Conservation (phyloP, 2,329 filamentous ascomycete genomes). For the Beauveria scarabaeidicola region DNA sequence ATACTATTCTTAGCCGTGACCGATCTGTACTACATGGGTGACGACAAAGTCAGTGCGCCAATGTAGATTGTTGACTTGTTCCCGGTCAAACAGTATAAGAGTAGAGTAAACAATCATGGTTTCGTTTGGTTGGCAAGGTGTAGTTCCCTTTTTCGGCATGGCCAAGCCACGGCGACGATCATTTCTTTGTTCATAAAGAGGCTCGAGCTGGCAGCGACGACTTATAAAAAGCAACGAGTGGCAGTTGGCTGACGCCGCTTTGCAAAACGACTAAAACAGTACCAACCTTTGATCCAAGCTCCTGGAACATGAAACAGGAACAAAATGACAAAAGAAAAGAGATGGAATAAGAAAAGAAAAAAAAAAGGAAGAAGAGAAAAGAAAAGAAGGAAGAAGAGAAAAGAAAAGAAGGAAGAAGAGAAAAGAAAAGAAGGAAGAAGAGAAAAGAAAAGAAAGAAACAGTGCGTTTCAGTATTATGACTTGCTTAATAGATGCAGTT, state of each 20-base stretch:
- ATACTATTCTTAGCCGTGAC: no score
- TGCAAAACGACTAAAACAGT: neutral
- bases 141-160: neutral
- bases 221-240: conserved; percentile 5
- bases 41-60: no score
- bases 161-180: neutral
- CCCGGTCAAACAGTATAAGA: no score
- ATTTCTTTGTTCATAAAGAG: neutral
- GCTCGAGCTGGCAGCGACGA: neutral
- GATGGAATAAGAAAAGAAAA: neutral
- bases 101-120: no score
- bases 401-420: neutral
- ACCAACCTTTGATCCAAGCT: conserved; percentile 4
- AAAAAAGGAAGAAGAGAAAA: neutral
- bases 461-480: no score
- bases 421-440: neutral
- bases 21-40: no score
- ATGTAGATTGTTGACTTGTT: no score
- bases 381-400: neutral
- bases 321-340: neutral
- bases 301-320: neutral
- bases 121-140: no score
- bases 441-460: neutral
- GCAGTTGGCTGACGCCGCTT: no score
- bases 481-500: no score